phyloP scores from a whole-genome alignment of 2,329 filamentous ascomycete species.

The Colletotrichum horii region DNA sequence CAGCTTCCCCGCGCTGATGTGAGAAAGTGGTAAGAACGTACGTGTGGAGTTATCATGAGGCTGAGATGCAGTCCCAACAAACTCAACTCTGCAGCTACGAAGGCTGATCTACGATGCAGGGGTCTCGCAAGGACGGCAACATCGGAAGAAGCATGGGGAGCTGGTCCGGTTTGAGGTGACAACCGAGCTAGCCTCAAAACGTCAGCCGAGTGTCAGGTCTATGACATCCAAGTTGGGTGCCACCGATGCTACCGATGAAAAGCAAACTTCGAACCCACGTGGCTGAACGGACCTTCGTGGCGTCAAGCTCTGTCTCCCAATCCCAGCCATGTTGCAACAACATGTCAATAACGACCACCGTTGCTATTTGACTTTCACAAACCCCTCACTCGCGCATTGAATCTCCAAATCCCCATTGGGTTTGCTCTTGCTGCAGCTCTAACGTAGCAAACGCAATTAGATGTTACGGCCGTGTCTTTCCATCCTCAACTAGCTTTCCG shows the following conservation, averaged over 20 bases:
- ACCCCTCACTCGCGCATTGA: slow-evolving; percentile 8
- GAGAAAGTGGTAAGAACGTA: not conserved
- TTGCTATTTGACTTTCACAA: not conserved
- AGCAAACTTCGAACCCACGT: slow-evolving; percentile 13
- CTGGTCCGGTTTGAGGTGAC: slow-evolving; percentile 19
- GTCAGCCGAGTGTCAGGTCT: not conserved
- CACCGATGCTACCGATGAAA: not conserved
- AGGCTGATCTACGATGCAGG: slow-evolving; percentile 9
- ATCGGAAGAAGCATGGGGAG: slow-evolving; percentile 20
- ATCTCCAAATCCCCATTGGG: not conserved
- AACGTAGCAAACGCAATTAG: not conserved
- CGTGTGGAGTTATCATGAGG: not conserved
- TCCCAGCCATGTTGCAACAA: not conserved
- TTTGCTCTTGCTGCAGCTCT: not conserved
- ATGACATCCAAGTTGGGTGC: slow-evolving; percentile 4
- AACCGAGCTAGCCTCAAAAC: slow-evolving; percentile 8
- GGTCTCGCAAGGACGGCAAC: slow-evolving; percentile 3
- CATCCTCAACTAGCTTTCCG: not conserved
- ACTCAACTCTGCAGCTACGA: slow-evolving; percentile 16
- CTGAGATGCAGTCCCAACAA: slow-evolving; percentile 22
- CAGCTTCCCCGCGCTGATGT: not conserved
- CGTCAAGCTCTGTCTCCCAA: not conserved
- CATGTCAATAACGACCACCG: not conserved
- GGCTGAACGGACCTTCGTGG: not conserved
- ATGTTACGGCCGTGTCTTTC: not conserved